Evolutionary conservation across 169 alveolate species (phyloP), one percentile per base, ranked within the genome.

Genomic region (Plasmodium yoelii): DNA sequence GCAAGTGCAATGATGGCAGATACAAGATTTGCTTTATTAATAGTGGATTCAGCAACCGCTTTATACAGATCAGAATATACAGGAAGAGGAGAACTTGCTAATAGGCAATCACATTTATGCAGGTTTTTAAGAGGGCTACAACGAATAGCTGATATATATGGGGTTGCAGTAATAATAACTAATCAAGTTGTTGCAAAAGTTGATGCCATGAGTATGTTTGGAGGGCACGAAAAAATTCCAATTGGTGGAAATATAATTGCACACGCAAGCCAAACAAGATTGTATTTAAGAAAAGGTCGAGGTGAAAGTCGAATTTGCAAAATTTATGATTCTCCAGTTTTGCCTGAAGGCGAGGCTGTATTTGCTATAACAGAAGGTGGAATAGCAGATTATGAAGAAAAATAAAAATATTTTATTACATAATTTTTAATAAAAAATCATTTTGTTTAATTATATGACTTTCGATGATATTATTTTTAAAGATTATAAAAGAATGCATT

Each of bases 191-290:
- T 98, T 88, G 96, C 98, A 24, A 94, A 94, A 74, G 99, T 97
- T 18, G 99, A 97, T 90, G 98, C 94, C 22, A 93, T 94, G 95
- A 88, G 96, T 64, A 90, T 94, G 92, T 94, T 92, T 87, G 96
- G 96, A 70, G 91, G 88, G 5, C 92, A 82, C 60, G 97, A 94
- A 61, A 94, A 95, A 92, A 88, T 94, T 95, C 97, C 99, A 7
- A 96, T 98, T 46, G 99, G 99, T 15, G 99, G 99, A 6, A 97
- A 99, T 95, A 97, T 99, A 44, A 96, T 99, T 91, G 99, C 99
- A 28, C 99, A 98, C 94, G 99, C 99, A 49, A 95, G 99, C 26
- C 98, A 97, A 87, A 98, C 99, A 5, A 95, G 99, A 73, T 93
- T 99, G 55, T 97, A 94, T 92, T 89, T 98, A 73, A 73, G 97